A percentile compares a stretch with the other conserved stretches of the same genome.
phyloP scores from a whole-genome alignment of 257 asterid genomes.

The Avicennia marina region DNA sequence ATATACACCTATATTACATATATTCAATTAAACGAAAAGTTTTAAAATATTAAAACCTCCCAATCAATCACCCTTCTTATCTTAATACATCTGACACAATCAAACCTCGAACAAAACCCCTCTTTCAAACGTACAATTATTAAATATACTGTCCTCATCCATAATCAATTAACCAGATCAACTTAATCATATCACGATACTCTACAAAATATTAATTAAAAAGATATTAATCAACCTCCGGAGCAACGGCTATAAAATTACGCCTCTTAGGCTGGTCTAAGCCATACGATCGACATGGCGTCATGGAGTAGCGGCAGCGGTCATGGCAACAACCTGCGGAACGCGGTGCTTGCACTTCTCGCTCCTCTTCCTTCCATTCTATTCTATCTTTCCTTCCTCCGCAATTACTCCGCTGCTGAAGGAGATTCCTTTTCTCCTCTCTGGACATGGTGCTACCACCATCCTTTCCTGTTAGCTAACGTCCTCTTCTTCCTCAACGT shows the following conservation, averaged over 20 bases:
- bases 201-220: too few species aligned
- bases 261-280: background rate
- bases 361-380: constrained; percentile 80
- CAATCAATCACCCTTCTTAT: too few species aligned
- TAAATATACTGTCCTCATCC: background rate
- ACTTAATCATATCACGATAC: background rate
- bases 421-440: constrained; percentile 33
- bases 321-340: constrained; percentile 39
- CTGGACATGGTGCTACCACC: constrained; percentile 69
- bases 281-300: constrained; percentile 27
- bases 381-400: constrained; percentile 69
- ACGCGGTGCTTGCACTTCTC: constrained; percentile 49
- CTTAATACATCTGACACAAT: too few species aligned
- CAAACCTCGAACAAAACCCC: too few species aligned
- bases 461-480: constrained; percentile 70
- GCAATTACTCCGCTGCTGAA: constrained; percentile 29
- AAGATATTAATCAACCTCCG: background rate
- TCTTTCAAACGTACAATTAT: too few species aligned
- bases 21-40: too few species aligned
- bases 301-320: background rate
- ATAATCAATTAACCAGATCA: background rate
- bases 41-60: too few species aligned
- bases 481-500: constrained; percentile 77
- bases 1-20: too few species aligned
- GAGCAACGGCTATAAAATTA: constrained; percentile 19